Evolutionary conservation across 805 yeast species (phyloP).

Genomic region (Candida incommunis): DNA sequence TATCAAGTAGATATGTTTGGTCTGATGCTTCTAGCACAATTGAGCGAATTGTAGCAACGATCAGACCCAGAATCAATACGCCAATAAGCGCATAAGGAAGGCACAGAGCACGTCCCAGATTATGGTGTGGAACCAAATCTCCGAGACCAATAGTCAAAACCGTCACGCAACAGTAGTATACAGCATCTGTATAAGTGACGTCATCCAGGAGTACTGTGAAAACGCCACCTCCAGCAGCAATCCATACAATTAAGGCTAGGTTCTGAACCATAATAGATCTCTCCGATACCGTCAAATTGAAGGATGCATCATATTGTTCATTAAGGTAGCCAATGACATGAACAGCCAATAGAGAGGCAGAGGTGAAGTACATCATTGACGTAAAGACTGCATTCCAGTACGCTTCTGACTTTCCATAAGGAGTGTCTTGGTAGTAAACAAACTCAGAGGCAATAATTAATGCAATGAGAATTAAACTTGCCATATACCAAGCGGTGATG

Average conservation of each 20-base stretch:
- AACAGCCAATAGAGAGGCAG: conserved; percentile 35
- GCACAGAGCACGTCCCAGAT: conserved; percentile 41
- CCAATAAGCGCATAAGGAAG: conserved; percentile 59
- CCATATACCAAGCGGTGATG: conserved; percentile 49
- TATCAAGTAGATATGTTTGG: conserved; percentile 54
- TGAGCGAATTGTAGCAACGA: conserved; percentile 48
- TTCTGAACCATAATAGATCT: conserved; percentile 61
- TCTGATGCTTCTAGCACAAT: conserved; percentile 47
- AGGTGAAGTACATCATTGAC: conserved; percentile 40
- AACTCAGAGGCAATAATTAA: conserved; percentile 28
- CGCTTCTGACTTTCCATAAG: conserved; percentile 37
- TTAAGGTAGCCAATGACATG: conserved; percentile 50
- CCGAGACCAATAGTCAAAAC: conserved; percentile 74
- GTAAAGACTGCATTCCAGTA: conserved; percentile 67
- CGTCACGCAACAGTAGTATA: conserved; percentile 60
- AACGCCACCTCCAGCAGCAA: conserved; percentile 51
- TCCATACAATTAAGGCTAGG: conserved; percentile 50
- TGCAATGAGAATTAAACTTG: conserved; percentile 35
- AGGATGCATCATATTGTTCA: conserved; percentile 25
- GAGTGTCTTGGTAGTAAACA: conserved; percentile 13
- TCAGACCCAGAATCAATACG: conserved; percentile 54
- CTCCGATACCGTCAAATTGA: conserved; percentile 56
- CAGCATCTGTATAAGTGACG: conserved; percentile 44
- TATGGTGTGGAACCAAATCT: conserved; percentile 41
- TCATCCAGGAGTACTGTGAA: conserved; percentile 28